Percentiles rank a stretch among this genome's conserved stretches.
Evolutionary conservation across 305 asterid species (phyloP).

Genomic region (Fraxinus nigra): DNA sequence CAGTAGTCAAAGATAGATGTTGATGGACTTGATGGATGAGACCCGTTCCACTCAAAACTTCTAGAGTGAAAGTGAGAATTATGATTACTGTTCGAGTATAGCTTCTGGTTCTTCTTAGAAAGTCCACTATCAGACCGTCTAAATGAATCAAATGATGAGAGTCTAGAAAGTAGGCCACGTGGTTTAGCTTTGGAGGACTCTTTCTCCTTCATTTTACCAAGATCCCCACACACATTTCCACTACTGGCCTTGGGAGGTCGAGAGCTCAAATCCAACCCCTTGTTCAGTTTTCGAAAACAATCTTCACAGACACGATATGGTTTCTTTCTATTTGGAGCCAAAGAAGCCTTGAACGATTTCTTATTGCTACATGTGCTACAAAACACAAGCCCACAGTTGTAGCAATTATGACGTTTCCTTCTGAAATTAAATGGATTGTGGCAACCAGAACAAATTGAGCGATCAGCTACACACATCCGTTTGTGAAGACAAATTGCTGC

Average conservation of each 20-base stretch:
- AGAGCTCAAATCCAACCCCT: slow-evolving; percentile 33
- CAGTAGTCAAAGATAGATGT: slow-evolving; percentile 34
- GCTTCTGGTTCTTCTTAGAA: slow-evolving; percentile 34
- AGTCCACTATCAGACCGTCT: slow-evolving; percentile 30
- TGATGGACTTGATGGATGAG: slow-evolving; percentile 39
- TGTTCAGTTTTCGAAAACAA: slow-evolving; percentile 55
- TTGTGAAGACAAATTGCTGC: slow-evolving; percentile 56
- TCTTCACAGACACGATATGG: slow-evolving; percentile 62
- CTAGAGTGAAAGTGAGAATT: slow-evolving; percentile 28
- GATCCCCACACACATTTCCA: slow-evolving; percentile 22
- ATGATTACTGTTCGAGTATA: slow-evolving; percentile 25
- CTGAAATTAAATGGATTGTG: slow-evolving; percentile 48
- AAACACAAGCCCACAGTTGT: slow-evolving; percentile 66
- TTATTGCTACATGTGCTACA: slow-evolving; percentile 57
- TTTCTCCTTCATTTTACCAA: slow-evolving; percentile 35
- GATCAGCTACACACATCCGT: slow-evolving; percentile 36
- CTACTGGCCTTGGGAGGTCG: slow-evolving; percentile 48
- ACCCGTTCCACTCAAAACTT: slow-evolving; percentile 29
- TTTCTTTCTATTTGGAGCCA: slow-evolving; percentile 57
- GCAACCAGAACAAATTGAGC: slow-evolving; percentile 63
- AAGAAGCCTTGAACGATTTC: slow-evolving; percentile 60
- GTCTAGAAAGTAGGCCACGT: slow-evolving; percentile 39
- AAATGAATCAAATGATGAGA: slow-evolving; percentile 57
- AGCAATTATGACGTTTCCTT: slow-evolving; percentile 66
- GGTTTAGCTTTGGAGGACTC: slow-evolving; percentile 27